A percentile compares a stretch with the other conserved stretches of the same genome.
Evolutionary conservation across 2,329 filamentous ascomycete genomes (phyloP).

Genomic region (Daldinia sp.): DNA sequence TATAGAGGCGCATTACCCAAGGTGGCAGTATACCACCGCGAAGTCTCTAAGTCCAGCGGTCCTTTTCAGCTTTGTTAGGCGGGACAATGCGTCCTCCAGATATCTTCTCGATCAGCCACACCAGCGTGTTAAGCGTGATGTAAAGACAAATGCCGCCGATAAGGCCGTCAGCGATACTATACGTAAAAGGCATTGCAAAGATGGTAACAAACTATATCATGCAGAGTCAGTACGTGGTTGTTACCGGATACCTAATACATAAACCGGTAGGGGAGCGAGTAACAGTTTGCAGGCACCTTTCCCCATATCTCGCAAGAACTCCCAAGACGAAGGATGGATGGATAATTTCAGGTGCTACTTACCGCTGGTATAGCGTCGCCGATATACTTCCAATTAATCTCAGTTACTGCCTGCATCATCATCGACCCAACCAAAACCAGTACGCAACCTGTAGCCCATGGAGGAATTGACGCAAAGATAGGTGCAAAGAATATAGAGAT

Average conservation of each 20-base stretch:
- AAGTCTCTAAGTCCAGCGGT: slow-evolving; percentile 83
- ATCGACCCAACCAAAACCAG: slow-evolving; percentile 88
- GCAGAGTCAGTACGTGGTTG: slow-evolving; percentile 2
- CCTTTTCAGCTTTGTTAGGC: slow-evolving; percentile 79
- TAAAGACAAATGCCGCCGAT: slow-evolving; percentile 85
- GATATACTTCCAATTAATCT: slow-evolving; percentile 91
- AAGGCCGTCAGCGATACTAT: slow-evolving; percentile 87
- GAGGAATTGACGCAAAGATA: slow-evolving; percentile 89
- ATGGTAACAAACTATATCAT: slow-evolving; percentile 76
- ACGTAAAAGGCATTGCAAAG: slow-evolving; percentile 89
- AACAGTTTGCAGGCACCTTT: no score
- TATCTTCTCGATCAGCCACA: slow-evolving; percentile 75
- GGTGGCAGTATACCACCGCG: slow-evolving; percentile 80
- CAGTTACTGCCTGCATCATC: slow-evolving; percentile 81
- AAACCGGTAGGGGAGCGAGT: no score
- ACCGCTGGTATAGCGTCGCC: slow-evolving; percentile 83
- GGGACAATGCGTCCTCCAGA: slow-evolving; percentile 79
- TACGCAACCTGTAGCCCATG: slow-evolving; percentile 91
- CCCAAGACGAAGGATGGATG: no score
- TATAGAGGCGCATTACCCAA: slow-evolving; percentile 74
- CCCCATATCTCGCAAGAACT: neutral
- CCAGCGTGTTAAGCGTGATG: slow-evolving; percentile 77
- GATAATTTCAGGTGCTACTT: slow-evolving; percentile 5
- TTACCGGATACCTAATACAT: no score
- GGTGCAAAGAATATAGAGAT: slow-evolving; percentile 90